phyloP scores from a whole-genome alignment of 768 basidiomycete genomes.

The Trametes meyenii region DNA sequence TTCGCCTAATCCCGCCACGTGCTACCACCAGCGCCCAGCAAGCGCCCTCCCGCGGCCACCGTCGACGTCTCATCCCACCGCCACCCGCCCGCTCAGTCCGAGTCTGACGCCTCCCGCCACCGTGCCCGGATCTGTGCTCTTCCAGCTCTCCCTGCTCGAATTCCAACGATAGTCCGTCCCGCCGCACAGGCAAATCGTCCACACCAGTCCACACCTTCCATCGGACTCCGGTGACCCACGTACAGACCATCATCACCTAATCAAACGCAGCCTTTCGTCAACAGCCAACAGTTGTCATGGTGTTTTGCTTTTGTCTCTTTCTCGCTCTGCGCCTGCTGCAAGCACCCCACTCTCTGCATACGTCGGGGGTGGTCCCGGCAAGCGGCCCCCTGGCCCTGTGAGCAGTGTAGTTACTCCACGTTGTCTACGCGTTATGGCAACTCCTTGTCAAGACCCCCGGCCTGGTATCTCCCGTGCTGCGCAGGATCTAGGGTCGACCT shows the following conservation, averaged over 20 bases:
- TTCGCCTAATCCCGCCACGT: slow-evolving; percentile 5
- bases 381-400: no score
- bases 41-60: neutral
- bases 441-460: neutral
- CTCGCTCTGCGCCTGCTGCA: neutral
- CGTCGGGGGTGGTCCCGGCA: neutral
- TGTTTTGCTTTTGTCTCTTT: neutral
- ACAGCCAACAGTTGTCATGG: slow-evolving; percentile 17
- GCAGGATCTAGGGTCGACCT: neutral
- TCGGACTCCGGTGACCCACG: neutral
- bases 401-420: no score
- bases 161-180: neutral
- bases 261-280: neutral
- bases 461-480: neutral
- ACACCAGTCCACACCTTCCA: neutral
- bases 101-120: neutral
- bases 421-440: neutral
- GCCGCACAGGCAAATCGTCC: neutral
- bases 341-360: neutral
- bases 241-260: slow-evolving; percentile 4
- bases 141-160: neutral
- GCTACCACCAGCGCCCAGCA: neutral
- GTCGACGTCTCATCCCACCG: neutral
- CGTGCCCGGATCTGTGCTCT: neutral
- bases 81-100: neutral